Evolutionary conservation across 108 stramenopile species (phyloP).

Genomic region (Skeletonema tropicum): DNA sequence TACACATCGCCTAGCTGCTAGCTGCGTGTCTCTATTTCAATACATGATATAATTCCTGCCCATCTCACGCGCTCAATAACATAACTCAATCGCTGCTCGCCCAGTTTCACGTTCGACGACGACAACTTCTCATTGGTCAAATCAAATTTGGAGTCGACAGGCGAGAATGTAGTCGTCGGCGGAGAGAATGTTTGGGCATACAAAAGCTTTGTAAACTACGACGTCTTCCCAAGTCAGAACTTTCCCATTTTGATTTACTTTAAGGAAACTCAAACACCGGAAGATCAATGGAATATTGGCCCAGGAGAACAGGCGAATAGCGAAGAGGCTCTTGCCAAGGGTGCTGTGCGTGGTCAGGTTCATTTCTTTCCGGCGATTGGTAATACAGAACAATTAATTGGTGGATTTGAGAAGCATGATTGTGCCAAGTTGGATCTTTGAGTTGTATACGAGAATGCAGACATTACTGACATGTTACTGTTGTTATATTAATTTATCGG

Average conservation of each 20-base stretch:
- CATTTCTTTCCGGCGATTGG: conserved; percentile 63
- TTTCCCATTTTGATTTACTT: conserved; percentile 79
- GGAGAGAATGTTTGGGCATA: conserved; percentile 71
- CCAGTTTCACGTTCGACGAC: conserved; percentile 60
- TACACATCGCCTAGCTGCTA: too few species aligned
- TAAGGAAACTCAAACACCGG: conserved; percentile 77
- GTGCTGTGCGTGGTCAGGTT: conserved; percentile 63
- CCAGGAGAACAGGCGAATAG: conserved; percentile 50
- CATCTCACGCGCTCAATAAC: too few species aligned
- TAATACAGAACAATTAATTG: conserved; percentile 45
- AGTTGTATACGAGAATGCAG: background rate
- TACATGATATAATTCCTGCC: too few species aligned
- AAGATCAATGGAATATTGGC: conserved; percentile 47
- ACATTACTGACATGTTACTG: background rate
- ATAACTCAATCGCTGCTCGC: too few species aligned
- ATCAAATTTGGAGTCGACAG: conserved; percentile 41
- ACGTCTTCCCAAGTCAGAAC: conserved; percentile 46
- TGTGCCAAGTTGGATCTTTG: conserved; percentile 46
- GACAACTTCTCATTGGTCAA: conserved; percentile 57
- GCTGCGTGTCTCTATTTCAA: too few species aligned
- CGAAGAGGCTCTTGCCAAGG: conserved; percentile 43
- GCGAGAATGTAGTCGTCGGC: conserved; percentile 72
- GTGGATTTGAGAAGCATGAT: conserved; percentile 42
- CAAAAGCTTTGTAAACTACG: background rate
- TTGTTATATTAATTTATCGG: background rate